Percentiles rank a stretch among this genome's conserved stretches.
Conservation (phyloP, 2,329 filamentous ascomycete genomes). For the Scopulariopsis brevicaulis region DNA sequence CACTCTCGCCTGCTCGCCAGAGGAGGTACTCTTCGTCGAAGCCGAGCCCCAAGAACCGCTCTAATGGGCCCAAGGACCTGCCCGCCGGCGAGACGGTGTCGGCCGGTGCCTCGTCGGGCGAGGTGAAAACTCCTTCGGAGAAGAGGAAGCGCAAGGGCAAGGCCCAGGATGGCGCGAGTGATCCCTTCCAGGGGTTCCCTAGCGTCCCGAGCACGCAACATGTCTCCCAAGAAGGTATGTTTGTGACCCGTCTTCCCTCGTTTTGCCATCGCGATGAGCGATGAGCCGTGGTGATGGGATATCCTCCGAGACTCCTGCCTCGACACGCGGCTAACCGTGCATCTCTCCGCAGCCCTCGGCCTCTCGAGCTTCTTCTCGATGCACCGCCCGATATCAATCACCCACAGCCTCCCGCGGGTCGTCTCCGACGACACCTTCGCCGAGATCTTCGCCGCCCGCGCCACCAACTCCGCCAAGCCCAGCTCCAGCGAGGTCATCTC, state of each 20-base stretch:
- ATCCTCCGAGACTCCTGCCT: not conserved
- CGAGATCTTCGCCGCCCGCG: conserved; percentile 61
- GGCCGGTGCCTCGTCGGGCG: conserved; percentile 28
- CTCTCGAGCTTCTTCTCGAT: conserved; percentile 92
- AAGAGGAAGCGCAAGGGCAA: conserved; percentile 50
- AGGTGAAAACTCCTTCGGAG: conserved; percentile 32
- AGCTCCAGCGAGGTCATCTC: conserved; percentile 52
- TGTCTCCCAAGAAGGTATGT: conserved; percentile 54
- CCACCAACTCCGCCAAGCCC: conserved; percentile 26
- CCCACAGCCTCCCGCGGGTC: conserved; percentile 63
- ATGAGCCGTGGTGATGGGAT: not conserved
- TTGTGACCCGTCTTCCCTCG: not conserved
- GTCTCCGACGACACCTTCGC: conserved; percentile 69
- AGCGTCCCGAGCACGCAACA: conserved; percentile 67
- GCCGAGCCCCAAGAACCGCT: conserved; percentile 47
- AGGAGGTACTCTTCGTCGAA: conserved; percentile 50
- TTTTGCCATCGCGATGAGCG: not conserved
- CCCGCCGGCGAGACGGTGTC: conserved; percentile 37
- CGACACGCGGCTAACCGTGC: not conserved
- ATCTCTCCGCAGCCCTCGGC: conserved; percentile 59
- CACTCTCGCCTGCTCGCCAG: conserved; percentile 24
- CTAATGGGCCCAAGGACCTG: conserved; percentile 26
- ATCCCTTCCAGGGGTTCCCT: conserved; percentile 47
- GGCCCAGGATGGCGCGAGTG: conserved; percentile 30
- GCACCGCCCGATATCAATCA: conserved; percentile 86